Percentiles rank a stretch among this genome's conserved stretches.
Conservation (phyloP, 1,284 basidiomycete species). For the Sphagnurus paluster region DNA sequence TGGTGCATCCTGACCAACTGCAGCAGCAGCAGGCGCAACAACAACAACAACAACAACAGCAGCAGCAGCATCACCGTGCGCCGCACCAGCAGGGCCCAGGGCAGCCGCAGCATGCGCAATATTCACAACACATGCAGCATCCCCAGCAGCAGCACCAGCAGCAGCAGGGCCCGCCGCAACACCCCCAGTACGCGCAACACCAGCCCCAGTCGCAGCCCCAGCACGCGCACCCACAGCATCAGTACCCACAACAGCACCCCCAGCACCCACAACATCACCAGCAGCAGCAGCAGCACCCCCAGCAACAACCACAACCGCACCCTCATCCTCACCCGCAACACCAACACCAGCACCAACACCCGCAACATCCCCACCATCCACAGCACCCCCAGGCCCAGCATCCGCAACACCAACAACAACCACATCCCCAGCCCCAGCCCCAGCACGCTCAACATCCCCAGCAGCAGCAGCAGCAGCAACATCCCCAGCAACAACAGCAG, state of each 20-base stretch:
- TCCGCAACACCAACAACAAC: background rate
- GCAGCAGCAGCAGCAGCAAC: background rate
- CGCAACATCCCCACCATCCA: background rate
- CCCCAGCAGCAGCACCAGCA: conserved; percentile 20
- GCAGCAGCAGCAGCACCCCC: background rate
- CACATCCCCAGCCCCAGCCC: background rate
- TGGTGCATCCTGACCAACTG: no score
- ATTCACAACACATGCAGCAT: no score
- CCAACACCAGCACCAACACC: background rate
- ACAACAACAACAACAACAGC: no score
- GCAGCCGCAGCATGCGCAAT: no score
- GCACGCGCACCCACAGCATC: conserved; percentile 1
- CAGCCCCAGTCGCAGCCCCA: background rate
- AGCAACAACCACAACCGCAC: background rate
- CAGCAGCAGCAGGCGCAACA: no score
- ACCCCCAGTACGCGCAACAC: no score
- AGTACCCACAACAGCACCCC: background rate
- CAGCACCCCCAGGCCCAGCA: background rate
- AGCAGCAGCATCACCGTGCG: no score
- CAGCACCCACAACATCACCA: background rate
- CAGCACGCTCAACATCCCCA: background rate
- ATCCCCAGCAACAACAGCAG: conserved; percentile 2
- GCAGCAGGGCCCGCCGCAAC: conserved; percentile 15
- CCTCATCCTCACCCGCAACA: background rate
- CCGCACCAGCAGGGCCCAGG: no score